A percentile compares a stretch with the other conserved stretches of the same genome.
Conservation (phyloP, 1,284 basidiomycete species). For the Mycosarcoma mackinlayi region DNA sequence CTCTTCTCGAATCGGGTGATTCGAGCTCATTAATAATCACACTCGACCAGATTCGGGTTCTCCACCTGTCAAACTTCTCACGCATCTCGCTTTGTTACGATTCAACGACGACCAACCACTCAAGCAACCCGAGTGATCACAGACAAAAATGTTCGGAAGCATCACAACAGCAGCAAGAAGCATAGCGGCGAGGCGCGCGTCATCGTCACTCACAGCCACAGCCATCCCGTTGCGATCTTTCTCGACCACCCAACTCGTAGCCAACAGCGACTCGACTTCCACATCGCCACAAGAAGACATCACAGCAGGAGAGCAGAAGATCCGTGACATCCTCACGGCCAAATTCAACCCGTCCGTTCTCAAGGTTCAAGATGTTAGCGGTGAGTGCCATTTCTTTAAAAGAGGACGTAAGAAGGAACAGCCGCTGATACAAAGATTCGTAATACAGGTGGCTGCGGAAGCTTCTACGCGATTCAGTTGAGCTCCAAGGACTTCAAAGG, state of each 20-base stretch:
- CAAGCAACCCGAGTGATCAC: too few species aligned
- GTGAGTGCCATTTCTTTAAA: slow-evolving; percentile 68
- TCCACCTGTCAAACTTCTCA: slow-evolving; percentile 2
- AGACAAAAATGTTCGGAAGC: slow-evolving; percentile 8
- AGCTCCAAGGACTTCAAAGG: slow-evolving; percentile 86
- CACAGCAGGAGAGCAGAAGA: slow-evolving; percentile 67
- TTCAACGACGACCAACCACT: slow-evolving; percentile 1
- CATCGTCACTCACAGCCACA: too few species aligned
- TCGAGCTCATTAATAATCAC: slow-evolving; percentile 3
- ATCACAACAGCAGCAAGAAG: slow-evolving; percentile 8
- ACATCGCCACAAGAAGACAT: neutral
- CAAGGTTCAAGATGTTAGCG: slow-evolving; percentile 64
- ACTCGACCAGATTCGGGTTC: too few species aligned
- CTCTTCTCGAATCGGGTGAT: neutral
- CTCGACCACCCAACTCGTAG: neutral
- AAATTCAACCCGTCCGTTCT: slow-evolving; percentile 76
- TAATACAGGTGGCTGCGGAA: slow-evolving; percentile 81
- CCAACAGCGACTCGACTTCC: neutral
- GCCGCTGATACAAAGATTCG: slow-evolving; percentile 54
- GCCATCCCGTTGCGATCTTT: neutral
- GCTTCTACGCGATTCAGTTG: slow-evolving; percentile 93
- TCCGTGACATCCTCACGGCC: slow-evolving; percentile 78
- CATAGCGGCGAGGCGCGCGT: neutral
- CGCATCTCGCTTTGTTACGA: neutral
- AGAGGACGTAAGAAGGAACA: too few species aligned